Evolutionary conservation across 768 basidiomycete genomes (phyloP).

Genomic region (Lanmaoa pseudosensibilis): DNA sequence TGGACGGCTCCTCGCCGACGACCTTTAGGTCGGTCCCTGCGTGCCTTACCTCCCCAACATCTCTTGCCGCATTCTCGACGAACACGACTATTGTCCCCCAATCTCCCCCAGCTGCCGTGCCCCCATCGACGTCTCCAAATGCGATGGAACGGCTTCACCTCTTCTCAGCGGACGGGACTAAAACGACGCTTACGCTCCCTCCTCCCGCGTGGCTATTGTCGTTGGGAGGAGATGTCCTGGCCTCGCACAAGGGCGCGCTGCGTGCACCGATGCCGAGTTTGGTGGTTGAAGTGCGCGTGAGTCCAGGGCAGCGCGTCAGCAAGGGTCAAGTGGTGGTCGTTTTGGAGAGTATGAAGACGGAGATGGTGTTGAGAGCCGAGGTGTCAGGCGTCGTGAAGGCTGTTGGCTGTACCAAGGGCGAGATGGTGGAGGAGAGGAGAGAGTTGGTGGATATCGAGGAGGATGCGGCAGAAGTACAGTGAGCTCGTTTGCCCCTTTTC

Average conservation of each 20-base stretch:
- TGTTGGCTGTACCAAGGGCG: constrained; percentile 78
- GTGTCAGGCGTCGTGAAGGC: constrained; percentile 65
- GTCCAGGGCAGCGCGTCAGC: constrained; percentile 73
- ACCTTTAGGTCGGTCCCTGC: constrained; percentile 56
- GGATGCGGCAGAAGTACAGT: constrained; percentile 25
- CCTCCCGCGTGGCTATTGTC: constrained; percentile 71
- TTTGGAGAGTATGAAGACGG: constrained; percentile 97
- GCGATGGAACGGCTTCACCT: constrained; percentile 77
- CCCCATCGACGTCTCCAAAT: constrained; percentile 53
- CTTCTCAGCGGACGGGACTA: constrained; percentile 57
- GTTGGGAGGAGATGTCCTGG: constrained; percentile 58
- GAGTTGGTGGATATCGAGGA: constrained; percentile 71
- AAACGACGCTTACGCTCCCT: constrained; percentile 65
- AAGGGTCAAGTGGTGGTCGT: constrained; percentile 80
- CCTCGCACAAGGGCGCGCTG: constrained; percentile 60
- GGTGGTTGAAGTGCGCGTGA: constrained; percentile 84
- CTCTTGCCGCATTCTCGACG: constrained; percentile 48
- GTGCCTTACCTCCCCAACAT: constrained; percentile 51
- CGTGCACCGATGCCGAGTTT: constrained; percentile 92
- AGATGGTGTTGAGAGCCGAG: constrained; percentile 79
- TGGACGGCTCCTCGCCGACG: constrained; percentile 32
- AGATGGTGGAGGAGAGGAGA: constrained; percentile 88
- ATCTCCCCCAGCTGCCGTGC: constrained; percentile 49
- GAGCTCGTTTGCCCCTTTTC: neutral
- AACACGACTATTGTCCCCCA: constrained; percentile 78